A percentile compares a stretch with the other conserved stretches of the same genome.
These are phyloP conservation scores for Aureobasidium leucospermi DNA, from an alignment of 2,329 filamentous ascomycete species.

Conservation along the genomic window DNA sequence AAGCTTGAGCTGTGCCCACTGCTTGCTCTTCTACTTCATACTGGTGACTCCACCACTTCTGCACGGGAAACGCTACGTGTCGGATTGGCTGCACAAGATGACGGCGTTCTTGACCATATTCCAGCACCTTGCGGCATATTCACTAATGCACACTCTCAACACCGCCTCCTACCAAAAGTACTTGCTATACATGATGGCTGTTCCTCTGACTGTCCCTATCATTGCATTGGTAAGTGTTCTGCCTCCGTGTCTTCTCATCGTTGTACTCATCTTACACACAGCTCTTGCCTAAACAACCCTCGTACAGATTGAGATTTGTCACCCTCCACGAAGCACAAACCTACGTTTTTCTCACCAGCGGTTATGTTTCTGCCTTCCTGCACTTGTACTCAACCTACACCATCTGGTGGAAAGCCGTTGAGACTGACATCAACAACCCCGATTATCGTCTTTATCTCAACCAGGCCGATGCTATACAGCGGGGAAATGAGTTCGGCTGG, in stretches of 20 bases:
- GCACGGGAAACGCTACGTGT: background rate
- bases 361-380: background rate
- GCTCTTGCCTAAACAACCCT: background rate
- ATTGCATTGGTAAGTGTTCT: background rate
- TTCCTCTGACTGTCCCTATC: background rate
- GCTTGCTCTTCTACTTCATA: background rate
- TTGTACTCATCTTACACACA: background rate
- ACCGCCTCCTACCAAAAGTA: background rate
- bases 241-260: background rate
- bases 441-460: background rate
- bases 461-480: background rate
- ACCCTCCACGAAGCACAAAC: background rate
- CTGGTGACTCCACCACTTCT: background rate
- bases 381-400: background rate
- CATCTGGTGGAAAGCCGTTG: background rate
- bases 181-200: background rate
- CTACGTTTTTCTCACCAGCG: background rate
- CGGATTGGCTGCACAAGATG: background rate
- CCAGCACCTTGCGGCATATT: background rate
- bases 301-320: background rate
- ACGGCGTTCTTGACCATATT: background rate
- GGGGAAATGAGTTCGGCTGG: conserved; percentile 34
- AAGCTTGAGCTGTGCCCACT: conserved; percentile 6
- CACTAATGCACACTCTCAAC: background rate
- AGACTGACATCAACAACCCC: background rate